Percentiles rank a stretch among this genome's conserved stretches.
Conservation (phyloP, 371 early-diverging fungal species). For the Parasitella parasitica region DNA sequence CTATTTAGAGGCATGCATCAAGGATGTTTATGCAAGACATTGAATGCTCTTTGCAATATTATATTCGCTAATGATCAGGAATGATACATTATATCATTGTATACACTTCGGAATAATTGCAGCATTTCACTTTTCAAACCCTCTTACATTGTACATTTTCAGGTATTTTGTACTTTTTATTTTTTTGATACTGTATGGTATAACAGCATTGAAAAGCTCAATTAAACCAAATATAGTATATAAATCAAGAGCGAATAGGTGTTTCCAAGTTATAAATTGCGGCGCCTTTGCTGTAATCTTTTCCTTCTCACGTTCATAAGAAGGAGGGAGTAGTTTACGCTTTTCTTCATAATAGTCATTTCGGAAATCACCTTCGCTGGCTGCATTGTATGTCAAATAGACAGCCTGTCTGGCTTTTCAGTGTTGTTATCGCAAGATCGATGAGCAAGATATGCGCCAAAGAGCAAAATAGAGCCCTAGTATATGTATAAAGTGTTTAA, state of each 20-base stretch:
- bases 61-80: conserved; percentile 3
- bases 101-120: not conserved
- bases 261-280: conserved; percentile 47
- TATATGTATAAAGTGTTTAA: no score
- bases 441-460: conserved; percentile 62
- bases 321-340: conserved; percentile 54
- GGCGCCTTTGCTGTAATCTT: conserved; percentile 54
- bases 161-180: not conserved
- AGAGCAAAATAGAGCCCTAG: conserved; percentile 46
- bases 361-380: conserved; percentile 54
- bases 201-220: not conserved
- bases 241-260: conserved; percentile 27
- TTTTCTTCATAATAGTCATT: conserved; percentile 56
- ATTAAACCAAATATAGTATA: not conserved
- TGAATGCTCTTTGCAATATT: not conserved
- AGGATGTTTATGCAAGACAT: conserved; percentile 6
- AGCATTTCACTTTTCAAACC: not conserved
- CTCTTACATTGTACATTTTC: not conserved
- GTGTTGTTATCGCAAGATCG: conserved; percentile 53
- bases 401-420: conserved; percentile 48
- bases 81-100: conserved; percentile 1
- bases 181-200: no score
- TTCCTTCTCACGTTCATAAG: conserved; percentile 49
- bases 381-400: conserved; percentile 59
- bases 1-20: not conserved